phyloP scores from a whole-genome alignment of 306 rosid species.

The Carpinus fangiana region DNA sequence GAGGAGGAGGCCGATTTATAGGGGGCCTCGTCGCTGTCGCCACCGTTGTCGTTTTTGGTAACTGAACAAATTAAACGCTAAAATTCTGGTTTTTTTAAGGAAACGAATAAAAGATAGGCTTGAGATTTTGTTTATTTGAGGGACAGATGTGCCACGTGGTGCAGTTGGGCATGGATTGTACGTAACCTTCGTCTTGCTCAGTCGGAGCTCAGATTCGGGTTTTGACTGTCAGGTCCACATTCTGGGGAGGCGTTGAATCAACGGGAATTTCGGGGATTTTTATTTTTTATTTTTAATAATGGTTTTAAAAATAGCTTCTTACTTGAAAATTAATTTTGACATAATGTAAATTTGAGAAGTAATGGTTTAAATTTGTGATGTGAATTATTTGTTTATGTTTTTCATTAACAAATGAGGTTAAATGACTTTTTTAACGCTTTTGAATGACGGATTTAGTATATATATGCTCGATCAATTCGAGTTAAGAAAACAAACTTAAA shows the following conservation, averaged over 20 bases:
- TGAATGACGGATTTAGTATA: too few species aligned
- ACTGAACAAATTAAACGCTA: neutral
- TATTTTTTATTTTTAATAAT: too few species aligned
- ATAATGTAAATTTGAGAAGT: too few species aligned
- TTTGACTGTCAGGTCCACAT: neutral
- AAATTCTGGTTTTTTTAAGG: neutral
- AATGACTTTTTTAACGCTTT: too few species aligned
- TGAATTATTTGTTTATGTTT: too few species aligned
- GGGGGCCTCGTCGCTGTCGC: slow-evolving; percentile 7
- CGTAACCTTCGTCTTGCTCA: neutral
- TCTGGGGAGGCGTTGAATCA: neutral
- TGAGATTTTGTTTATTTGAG: neutral
- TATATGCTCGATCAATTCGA: too few species aligned
- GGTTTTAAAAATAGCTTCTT: too few species aligned
- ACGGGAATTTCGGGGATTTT: neutral
- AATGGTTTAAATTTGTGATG: too few species aligned
- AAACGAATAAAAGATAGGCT: neutral
- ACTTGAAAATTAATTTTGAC: too few species aligned
- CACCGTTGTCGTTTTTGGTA: neutral
- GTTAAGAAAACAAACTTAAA: too few species aligned
- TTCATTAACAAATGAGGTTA: too few species aligned
- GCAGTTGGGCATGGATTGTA: neutral
- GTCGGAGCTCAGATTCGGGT: neutral
- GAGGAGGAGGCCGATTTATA: slow-evolving; percentile 39
- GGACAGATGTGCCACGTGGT: neutral